Percentiles rank a stretch among this genome's conserved stretches.
phyloP scores from a whole-genome alignment of 345 rosid genomes.

The Diplotaxis tenuifolia region DNA sequence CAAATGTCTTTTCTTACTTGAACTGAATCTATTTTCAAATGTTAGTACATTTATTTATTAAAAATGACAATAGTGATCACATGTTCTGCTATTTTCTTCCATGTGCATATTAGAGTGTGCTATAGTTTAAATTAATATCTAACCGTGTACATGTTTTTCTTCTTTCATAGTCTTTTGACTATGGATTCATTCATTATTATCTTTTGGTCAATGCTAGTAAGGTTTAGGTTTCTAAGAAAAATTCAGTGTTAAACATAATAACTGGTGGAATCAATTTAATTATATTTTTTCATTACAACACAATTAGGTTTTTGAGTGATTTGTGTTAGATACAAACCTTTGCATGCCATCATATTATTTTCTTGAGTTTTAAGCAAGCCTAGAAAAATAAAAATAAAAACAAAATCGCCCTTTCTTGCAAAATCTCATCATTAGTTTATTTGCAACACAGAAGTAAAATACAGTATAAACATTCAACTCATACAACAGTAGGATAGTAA shows the following conservation, averaged over 20 bases:
- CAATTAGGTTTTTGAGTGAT: neutral
- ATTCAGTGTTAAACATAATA: neutral
- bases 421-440: neutral
- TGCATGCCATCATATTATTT: neutral
- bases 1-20: no score
- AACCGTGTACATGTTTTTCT: neutral
- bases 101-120: no score
- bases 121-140: neutral
- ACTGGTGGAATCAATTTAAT: neutral
- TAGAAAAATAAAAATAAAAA: neutral
- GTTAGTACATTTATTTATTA: neutral
- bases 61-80: no score
- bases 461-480: neutral
- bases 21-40: no score
- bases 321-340: neutral
- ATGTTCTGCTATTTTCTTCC: no score
- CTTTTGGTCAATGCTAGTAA: neutral
- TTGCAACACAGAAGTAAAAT: neutral
- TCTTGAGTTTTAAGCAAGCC: neutral
- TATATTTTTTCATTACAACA: neutral
- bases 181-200: neutral
- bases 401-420: neutral
- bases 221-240: neutral
- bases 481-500: conserved; percentile 4
- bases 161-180: neutral